phyloP scores from a whole-genome alignment of 495 filamentous ascomycete species.

The Neurospora sp. region DNA sequence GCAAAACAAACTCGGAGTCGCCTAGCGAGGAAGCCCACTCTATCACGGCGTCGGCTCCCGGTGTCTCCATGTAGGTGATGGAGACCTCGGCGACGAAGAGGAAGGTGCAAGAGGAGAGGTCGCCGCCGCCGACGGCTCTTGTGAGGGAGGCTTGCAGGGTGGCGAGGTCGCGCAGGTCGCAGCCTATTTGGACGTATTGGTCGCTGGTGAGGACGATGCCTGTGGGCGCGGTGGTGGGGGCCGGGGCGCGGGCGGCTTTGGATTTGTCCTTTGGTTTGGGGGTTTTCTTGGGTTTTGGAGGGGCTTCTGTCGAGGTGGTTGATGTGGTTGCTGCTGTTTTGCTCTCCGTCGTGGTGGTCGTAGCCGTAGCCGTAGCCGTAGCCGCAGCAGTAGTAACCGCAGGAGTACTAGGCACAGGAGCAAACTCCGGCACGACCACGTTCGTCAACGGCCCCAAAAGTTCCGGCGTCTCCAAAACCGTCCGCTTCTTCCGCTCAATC shows the following conservation, averaged over 20 bases:
- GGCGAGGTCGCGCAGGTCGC: conserved; percentile 61
- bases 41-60: conserved; percentile 64
- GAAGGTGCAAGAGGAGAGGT: conserved; percentile 47
- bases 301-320: conserved; percentile 31
- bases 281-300: neutral
- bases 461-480: conserved; percentile 51
- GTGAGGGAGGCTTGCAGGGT: conserved; percentile 48
- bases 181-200: conserved; percentile 70
- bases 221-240: conserved; percentile 7
- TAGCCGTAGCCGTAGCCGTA: neutral
- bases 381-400: neutral
- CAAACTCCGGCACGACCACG: neutral
- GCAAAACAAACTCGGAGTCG: conserved; percentile 71
- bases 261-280: neutral
- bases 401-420: neutral
- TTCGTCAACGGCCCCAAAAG: conserved; percentile 31
- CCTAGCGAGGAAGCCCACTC: conserved; percentile 55
- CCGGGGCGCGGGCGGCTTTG: neutral
- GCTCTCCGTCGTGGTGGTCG: neutral
- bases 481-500: conserved; percentile 61
- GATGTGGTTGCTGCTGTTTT: conserved; percentile 17
- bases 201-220: conserved; percentile 47
- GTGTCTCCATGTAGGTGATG: conserved; percentile 77
- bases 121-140: conserved; percentile 31
- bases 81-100: conserved; percentile 85